A percentile compares a stretch with the other conserved stretches of the same genome.
Evolutionary conservation across 352 stramenopile species (phyloP).

Genomic region (Peronospora farinosa): DNA sequence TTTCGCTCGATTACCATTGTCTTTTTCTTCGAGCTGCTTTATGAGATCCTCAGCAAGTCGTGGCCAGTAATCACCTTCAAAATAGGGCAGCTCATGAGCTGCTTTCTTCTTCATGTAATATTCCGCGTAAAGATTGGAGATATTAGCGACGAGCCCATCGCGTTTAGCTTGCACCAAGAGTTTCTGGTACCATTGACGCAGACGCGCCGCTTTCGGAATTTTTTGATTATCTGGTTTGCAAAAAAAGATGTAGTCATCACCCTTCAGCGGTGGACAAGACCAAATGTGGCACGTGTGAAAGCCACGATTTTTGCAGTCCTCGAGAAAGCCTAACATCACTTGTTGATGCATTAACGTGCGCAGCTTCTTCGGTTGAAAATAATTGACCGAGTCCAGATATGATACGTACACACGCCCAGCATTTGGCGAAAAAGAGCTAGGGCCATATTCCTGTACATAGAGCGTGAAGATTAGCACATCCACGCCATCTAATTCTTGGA

Average conservation of each 20-base stretch:
- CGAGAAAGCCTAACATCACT: conserved; percentile 83
- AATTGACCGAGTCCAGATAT: conserved; percentile 87
- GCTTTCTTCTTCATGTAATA: conserved; percentile 87
- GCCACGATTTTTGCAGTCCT: conserved; percentile 82
- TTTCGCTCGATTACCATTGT: conserved; percentile 33
- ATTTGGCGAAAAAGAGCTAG: conserved; percentile 66
- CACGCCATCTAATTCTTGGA: conserved; percentile 84
- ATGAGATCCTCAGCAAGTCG: conserved; percentile 97
- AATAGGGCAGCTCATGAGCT: conserved; percentile 93
- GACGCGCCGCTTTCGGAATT: conserved; percentile 79
- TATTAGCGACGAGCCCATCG: conserved; percentile 70
- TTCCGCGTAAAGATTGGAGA: conserved; percentile 82
- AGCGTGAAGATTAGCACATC: conserved; percentile 87
- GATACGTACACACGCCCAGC: conserved; percentile 82
- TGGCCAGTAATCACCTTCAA: conserved; percentile 99
- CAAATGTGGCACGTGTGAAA: conserved; percentile 87
- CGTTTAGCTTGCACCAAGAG: conserved; percentile 75
- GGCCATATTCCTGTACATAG: conserved; percentile 85
- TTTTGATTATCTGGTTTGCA: conserved; percentile 89
- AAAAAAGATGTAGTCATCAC: conserved; percentile 88
- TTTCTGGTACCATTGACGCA: conserved; percentile 87
- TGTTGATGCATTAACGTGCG: conserved; percentile 86
- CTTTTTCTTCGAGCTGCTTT: conserved; percentile 95
- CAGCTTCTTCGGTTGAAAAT: conserved; percentile 85
- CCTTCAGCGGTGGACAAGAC: conserved; percentile 84